Base-by-base conservation (phyloP, 441 rosid species). In the Pelargonium myrrhifolium region DNA sequence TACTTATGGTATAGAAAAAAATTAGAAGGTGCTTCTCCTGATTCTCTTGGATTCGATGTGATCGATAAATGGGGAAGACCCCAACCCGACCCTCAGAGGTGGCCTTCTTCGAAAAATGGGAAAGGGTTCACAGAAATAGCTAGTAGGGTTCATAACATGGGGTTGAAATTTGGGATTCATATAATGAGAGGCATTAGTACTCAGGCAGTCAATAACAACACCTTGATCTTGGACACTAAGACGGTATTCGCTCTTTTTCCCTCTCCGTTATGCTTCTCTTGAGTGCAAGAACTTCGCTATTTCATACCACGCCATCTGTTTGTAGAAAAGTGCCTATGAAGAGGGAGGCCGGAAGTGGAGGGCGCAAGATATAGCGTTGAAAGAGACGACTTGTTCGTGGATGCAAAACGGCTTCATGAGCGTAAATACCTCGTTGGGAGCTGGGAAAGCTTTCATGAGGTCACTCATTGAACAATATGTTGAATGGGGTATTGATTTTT, bases 121-220 rank as follows among this genome's bases (percentile, higher is more conserved):
- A 89, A 83, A 78, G 96, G 96, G 37, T 93, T 93, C 77, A 74
- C 85, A 0, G 83, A 87, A 78, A 92, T 93, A 1, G 93, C 97
- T 0, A 79, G 73, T 64, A 88, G 86, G 78, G 95, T 89, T 37
- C 97, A 88, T 53, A 39, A 69, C 68, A 82, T 87, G 90, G 97
- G 96, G 73, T 80, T 93, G 79, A 93, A 88, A 84, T 91, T 93
- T 76, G 99, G 99, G 71, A 84, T 91, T 79, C 97, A 93, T 79
- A 88, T 91, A 55, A 93, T 93, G 97, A 86, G 89, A 72, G 99
- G 97, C 64, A 82, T 91, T 70, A 93, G 99, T 71, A 83, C 89
- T 65, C 99, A 93, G 68, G 97, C 99, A 51, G 81, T 84, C 75
- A 83, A 85, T 72, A 88, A 84, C 7, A 86, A 91, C 79, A 80